phyloP scores from a whole-genome alignment of 306 rosid genomes.

The Lotus japonicus region DNA sequence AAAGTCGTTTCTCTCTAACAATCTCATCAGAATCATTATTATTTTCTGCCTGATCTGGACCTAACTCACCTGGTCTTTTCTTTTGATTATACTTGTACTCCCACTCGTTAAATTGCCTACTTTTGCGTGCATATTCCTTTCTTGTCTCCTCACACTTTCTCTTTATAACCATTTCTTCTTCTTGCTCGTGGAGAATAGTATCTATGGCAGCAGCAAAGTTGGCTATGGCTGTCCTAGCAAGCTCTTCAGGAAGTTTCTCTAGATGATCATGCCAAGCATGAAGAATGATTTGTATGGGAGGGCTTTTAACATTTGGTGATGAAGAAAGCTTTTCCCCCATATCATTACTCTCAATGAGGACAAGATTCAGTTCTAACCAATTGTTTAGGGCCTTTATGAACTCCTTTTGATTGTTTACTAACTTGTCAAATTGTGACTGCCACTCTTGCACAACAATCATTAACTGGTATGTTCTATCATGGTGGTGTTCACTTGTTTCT shows the following conservation, averaged over 20 bases:
- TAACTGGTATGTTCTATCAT: conserved; percentile 65
- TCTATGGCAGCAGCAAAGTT: conserved; percentile 54
- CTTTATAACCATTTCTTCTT: conserved; percentile 57
- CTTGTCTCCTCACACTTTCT: conserved; percentile 57
- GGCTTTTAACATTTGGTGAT: conserved; percentile 53
- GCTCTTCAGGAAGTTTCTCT: conserved; percentile 69
- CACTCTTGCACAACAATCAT: conserved; percentile 54
- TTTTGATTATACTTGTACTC: conserved; percentile 46
- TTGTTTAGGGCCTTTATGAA: conserved; percentile 57
- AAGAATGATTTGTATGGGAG: conserved; percentile 54
- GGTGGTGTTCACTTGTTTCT: conserved; percentile 85
- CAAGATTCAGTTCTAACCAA: conserved; percentile 71
- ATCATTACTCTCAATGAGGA: conserved; percentile 80
- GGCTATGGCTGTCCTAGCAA: conserved; percentile 46
- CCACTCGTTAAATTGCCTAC: conserved; percentile 65
- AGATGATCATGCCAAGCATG: conserved; percentile 58
- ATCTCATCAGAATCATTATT: conserved; percentile 16
- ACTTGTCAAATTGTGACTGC: conserved; percentile 56
- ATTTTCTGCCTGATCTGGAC: conserved; percentile 35
- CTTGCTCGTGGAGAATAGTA: conserved; percentile 41
- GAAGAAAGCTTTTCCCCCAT: conserved; percentile 75
- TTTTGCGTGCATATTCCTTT: conserved; percentile 63
- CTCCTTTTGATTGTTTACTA: conserved; percentile 54
- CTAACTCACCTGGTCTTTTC: conserved; percentile 36
- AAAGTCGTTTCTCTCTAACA: conserved; percentile 44